phyloP scores from a whole-genome alignment of 805 yeast species.

The Yarrowia alimentaria region DNA sequence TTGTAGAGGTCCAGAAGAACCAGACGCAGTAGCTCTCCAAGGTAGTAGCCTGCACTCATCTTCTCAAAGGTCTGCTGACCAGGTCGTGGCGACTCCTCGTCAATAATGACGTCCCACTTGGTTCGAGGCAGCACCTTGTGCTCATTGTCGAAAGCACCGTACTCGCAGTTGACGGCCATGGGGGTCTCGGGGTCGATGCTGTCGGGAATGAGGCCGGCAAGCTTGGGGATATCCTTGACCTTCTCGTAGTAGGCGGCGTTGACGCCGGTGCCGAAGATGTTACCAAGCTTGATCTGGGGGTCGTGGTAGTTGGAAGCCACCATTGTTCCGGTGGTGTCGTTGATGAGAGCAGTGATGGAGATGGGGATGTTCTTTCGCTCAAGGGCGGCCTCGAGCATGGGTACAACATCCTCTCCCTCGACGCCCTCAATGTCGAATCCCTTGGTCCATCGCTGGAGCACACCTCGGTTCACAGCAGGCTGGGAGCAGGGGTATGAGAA shows the following conservation, averaged over 20 bases:
- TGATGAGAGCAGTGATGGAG: conserved; percentile 85
- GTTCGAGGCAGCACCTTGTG: conserved; percentile 82
- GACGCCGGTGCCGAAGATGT: conserved; percentile 96
- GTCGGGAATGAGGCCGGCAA: conserved; percentile 62
- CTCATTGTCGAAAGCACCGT: conserved; percentile 96
- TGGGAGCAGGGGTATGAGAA: conserved; percentile 83
- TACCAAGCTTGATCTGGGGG: conserved; percentile 85
- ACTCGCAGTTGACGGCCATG: conserved; percentile 98
- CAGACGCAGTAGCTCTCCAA: conserved; percentile 88
- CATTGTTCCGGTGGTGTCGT: conserved; percentile 95
- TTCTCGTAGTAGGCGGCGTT: conserved; percentile 93
- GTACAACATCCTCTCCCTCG: conserved; percentile 92
- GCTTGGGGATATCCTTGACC: conserved; percentile 71
- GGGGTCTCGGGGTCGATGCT: conserved; percentile 65
- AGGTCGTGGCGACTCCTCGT: conserved; percentile 87
- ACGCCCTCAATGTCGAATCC: conserved; percentile 93
- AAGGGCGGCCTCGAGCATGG: conserved; percentile 79
- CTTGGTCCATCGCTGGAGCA: conserved; percentile 94
- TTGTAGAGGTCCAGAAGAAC: conserved; percentile 68
- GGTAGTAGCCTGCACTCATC: conserved; percentile 95
- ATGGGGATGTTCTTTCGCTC: conserved; percentile 67
- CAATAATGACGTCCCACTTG: conserved; percentile 77
- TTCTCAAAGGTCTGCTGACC: conserved; percentile 95
- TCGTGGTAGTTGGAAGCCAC: conserved; percentile 94
- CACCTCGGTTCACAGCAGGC: conserved; percentile 76